Evolutionary conservation across 1,284 basidiomycete species (phyloP).

Genomic region (Prillingera fragicola): DNA sequence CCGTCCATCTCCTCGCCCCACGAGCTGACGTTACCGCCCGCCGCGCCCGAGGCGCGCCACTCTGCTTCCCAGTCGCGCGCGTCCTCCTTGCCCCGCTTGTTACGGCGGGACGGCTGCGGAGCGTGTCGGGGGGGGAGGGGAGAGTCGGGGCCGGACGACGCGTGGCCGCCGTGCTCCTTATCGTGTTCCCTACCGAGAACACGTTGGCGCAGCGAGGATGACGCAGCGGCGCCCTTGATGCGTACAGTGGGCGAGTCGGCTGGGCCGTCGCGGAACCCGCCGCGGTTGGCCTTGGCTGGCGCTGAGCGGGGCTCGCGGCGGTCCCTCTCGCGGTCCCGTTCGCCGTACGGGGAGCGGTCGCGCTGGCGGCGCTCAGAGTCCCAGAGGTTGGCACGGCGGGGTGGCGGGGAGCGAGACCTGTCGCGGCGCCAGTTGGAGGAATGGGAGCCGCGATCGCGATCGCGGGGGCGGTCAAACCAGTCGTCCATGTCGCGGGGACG

Average conservation of each 20-base stretch:
- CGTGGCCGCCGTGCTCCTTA: background rate
- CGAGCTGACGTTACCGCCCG: slow-evolving; percentile 17
- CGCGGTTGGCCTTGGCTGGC: background rate
- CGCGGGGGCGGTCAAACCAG: background rate
- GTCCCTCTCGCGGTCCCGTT: background rate
- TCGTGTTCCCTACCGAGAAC: background rate
- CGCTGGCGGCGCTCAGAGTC: slow-evolving; percentile 4
- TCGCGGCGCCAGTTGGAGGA: background rate
- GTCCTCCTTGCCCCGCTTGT: background rate
- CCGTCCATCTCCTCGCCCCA: slow-evolving; percentile 22
- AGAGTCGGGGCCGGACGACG: background rate
- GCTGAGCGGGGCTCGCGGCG: background rate
- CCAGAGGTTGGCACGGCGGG: background rate
- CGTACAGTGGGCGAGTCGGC: background rate
- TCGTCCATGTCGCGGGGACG: slow-evolving; percentile 3
- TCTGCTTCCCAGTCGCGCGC: slow-evolving; percentile 12
- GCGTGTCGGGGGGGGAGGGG: background rate
- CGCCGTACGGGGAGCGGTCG: background rate
- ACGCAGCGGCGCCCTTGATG: background rate
- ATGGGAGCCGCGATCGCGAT: background rate
- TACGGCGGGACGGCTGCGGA: background rate
- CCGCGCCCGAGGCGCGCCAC: slow-evolving; percentile 19
- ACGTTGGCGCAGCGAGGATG: background rate
- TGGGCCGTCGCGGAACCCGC: background rate
- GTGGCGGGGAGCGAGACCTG: background rate